A percentile compares a stretch with the other conserved stretches of the same genome.
phyloP scores from a whole-genome alignment of 1,284 basidiomycete genomes.

The Thelephora terrestris region DNA sequence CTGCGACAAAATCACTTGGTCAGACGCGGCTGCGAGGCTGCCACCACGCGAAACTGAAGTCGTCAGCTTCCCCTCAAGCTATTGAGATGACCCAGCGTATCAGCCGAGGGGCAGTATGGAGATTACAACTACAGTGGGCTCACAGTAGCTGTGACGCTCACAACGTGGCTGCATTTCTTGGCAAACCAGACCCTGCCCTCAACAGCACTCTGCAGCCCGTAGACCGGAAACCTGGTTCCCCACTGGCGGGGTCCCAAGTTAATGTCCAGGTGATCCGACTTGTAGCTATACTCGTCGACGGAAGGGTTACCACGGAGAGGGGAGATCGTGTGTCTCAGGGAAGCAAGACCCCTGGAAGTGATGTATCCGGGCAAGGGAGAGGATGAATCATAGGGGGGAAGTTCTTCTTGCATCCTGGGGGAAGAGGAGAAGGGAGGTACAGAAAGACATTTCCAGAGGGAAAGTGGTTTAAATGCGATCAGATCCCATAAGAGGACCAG shows the following conservation, averaged over 20 bases:
- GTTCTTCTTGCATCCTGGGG: too few relatives aligned
- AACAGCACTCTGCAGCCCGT: conserved; percentile 30
- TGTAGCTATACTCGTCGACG: conserved; percentile 26
- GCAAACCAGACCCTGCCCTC: conserved; percentile 30
- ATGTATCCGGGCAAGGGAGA: too few relatives aligned
- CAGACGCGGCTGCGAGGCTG: conserved; percentile 15
- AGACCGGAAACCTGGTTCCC: conserved; percentile 29
- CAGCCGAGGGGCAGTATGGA: neutral
- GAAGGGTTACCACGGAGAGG: too few relatives aligned
- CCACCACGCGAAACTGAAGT: conserved; percentile 25
- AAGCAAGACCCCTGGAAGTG: too few relatives aligned
- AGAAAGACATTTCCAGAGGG: too few relatives aligned
- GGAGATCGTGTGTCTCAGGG: too few relatives aligned
- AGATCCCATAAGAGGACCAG: too few relatives aligned
- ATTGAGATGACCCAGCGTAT: conserved; percentile 3
- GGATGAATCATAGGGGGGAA: too few relatives aligned
- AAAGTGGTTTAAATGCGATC: too few relatives aligned
- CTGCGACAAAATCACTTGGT: conserved; percentile 20
- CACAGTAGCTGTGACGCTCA: conserved; percentile 29
- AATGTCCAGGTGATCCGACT: conserved; percentile 29
- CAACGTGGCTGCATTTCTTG: conserved; percentile 25
- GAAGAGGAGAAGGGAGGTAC: too few relatives aligned
- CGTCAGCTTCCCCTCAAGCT: conserved; percentile 31
- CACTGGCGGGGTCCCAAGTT: conserved; percentile 32
- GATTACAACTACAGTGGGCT: neutral